Conservation (phyloP, 495 filamentous ascomycete species). For the Annulohypoxylon nitens region DNA sequence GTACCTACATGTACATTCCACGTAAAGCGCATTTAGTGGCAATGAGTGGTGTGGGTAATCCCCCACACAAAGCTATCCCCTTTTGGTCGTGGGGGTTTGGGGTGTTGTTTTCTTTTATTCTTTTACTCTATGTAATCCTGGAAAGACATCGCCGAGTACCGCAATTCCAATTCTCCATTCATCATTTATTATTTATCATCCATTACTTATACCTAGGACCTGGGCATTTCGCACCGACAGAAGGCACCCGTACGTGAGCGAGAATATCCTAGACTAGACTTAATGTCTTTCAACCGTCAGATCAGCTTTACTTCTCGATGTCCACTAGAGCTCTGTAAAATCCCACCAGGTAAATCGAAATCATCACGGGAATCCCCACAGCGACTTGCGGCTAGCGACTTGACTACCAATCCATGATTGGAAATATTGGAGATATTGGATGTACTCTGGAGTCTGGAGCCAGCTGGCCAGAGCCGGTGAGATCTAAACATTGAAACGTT, state of each 20-base stretch:
- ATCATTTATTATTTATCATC: too few species aligned
- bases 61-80: constrained; percentile 34
- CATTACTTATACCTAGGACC: too few species aligned
- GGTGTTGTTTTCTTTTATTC: constrained; percentile 19
- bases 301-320: too few species aligned
- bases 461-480: constrained; percentile 3
- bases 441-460: not conserved
- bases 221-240: too few species aligned
- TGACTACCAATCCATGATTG: not conserved
- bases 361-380: not conserved
- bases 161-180: constrained; percentile 14
- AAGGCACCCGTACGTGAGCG: too few species aligned
- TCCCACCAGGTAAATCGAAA: too few species aligned
- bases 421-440: constrained; percentile 1
- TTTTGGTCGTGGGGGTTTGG: constrained; percentile 29
- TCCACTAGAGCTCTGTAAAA: too few species aligned
- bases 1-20: constrained; percentile 3
- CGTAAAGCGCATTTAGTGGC: too few species aligned
- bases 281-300: too few species aligned
- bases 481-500: not conserved
- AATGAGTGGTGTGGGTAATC: not conserved
- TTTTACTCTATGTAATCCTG: constrained; percentile 15
- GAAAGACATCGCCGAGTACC: constrained; percentile 11
- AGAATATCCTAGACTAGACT: too few species aligned
- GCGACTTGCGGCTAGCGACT: too few species aligned